These are phyloP conservation scores for Barnettozyma sucrosica DNA, from an alignment of 805 yeast genomes.

Conservation along the genomic window DNA sequence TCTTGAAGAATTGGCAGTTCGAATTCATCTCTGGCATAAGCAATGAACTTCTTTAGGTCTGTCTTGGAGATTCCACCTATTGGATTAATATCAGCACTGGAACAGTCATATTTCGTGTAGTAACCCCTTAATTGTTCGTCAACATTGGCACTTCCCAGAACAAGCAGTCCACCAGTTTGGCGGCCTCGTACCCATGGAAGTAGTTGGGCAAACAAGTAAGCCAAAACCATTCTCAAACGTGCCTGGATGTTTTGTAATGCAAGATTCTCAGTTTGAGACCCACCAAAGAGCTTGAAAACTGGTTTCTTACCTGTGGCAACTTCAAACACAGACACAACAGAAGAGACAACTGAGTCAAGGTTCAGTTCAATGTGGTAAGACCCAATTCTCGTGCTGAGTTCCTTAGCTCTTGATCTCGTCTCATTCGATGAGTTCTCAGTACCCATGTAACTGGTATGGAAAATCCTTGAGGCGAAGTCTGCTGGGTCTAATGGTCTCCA, in stretches of 20 bases:
- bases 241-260: conserved; percentile 98
- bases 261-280: conserved; percentile 82
- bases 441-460: conserved; percentile 94
- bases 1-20: conserved; percentile 70
- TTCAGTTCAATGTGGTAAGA: conserved; percentile 88
- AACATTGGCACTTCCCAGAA: conserved; percentile 93
- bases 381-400: conserved; percentile 69
- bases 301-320: conserved; percentile 90
- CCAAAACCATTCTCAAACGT: conserved; percentile 87
- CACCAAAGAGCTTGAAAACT: conserved; percentile 87
- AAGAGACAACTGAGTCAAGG: conserved; percentile 77
- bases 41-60: conserved; percentile 81
- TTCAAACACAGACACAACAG: conserved; percentile 73
- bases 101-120: conserved; percentile 93
- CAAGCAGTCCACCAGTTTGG: conserved; percentile 68
- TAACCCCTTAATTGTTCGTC: conserved; percentile 96
- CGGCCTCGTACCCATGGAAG: conserved; percentile 90
- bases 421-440: conserved; percentile 87
- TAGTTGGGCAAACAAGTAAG: conserved; percentile 88
- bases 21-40: conserved; percentile 65
- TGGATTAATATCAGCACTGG: conserved; percentile 96
- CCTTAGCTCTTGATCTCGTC: conserved; percentile 77
- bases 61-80: conserved; percentile 98
- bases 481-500: conserved; percentile 72
- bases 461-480: conserved; percentile 69